phyloP scores from a whole-genome alignment of 805 yeast species.

The Danielia reshetovae region DNA sequence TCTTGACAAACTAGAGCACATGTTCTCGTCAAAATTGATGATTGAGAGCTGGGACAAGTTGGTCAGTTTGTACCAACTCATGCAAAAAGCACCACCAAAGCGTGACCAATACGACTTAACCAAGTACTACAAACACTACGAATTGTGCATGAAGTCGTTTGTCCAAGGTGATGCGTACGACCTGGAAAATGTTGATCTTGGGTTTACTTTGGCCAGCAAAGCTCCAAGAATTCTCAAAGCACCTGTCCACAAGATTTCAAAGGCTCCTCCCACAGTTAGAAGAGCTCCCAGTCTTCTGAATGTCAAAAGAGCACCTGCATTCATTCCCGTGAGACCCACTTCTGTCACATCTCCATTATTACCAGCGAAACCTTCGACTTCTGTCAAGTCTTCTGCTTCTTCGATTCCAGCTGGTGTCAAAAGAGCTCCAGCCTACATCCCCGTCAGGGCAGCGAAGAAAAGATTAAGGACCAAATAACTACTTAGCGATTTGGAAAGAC shows the following conservation, averaged over 20 bases:
- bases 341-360: too few species aligned
- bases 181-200: conserved; percentile 2
- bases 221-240: conserved; percentile 1
- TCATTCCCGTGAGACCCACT: conserved; percentile 4
- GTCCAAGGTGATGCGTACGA: conserved; percentile 8
- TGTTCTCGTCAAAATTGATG: conserved; percentile 8
- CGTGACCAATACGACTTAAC: conserved; percentile 5
- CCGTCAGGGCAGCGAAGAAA: conserved; percentile 18
- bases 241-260: too few species aligned
- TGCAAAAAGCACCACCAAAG: background rate
- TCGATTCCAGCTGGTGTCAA: conserved; percentile 4
- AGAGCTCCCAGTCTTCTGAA: too few species aligned
- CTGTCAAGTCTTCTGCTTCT: background rate
- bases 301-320: conserved; percentile 5
- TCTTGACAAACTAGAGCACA: conserved; percentile 16
- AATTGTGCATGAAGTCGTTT: conserved; percentile 9
- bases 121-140: conserved; percentile 13
- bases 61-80: background rate
- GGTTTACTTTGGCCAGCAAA: conserved; percentile 2
- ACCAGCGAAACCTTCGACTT: too few species aligned
- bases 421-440: conserved; percentile 35
- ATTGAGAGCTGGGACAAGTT: background rate
- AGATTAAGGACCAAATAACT: conserved; percentile 17
- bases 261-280: too few species aligned
- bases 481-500: conserved; percentile 79